Evolutionary conservation across 1,284 basidiomycete species (phyloP).

Genomic region (Pseudozyma sp.): DNA sequence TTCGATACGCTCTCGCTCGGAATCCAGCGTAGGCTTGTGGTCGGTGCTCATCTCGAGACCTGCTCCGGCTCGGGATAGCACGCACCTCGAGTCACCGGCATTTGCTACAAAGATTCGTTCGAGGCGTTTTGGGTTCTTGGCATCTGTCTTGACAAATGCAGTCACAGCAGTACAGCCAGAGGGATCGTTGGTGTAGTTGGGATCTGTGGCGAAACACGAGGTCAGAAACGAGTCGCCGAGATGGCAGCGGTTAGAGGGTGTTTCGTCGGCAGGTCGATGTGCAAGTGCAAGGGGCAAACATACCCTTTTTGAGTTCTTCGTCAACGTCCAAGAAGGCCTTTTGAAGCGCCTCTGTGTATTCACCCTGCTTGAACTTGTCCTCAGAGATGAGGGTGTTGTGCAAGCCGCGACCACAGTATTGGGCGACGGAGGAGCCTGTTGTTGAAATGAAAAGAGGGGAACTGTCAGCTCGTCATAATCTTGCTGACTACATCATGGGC

Average conservation of each 20-base stretch:
- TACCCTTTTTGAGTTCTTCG: slow-evolving; percentile 88
- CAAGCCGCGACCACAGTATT: slow-evolving; percentile 88
- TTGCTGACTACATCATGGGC: background rate
- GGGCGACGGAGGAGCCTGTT: slow-evolving; percentile 85
- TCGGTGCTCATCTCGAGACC: slow-evolving; percentile 91
- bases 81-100: slow-evolving; percentile 93
- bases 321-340: slow-evolving; percentile 92
- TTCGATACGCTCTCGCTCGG: slow-evolving; percentile 86
- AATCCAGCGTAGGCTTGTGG: slow-evolving; percentile 91
- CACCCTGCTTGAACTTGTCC: slow-evolving; percentile 77
- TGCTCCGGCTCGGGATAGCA: slow-evolving; percentile 86
- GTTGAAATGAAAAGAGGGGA: background rate
- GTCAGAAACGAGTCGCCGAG: background rate
- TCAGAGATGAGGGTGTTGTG: slow-evolving; percentile 82
- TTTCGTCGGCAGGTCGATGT: background rate
- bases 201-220: slow-evolving; percentile 73
- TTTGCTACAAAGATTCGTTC: slow-evolving; percentile 76
- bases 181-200: slow-evolving; percentile 86
- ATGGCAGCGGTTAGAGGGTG: background rate
- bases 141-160: slow-evolving; percentile 70
- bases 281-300: background rate
- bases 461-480: background rate
- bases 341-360: slow-evolving; percentile 85
- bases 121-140: slow-evolving; percentile 28
- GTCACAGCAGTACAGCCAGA: slow-evolving; percentile 97